Evolutionary conservation across 176 grass and related monocot species (phyloP), one percentile per base, ranked within the genome.

Genomic region (Carex myosuroides): DNA sequence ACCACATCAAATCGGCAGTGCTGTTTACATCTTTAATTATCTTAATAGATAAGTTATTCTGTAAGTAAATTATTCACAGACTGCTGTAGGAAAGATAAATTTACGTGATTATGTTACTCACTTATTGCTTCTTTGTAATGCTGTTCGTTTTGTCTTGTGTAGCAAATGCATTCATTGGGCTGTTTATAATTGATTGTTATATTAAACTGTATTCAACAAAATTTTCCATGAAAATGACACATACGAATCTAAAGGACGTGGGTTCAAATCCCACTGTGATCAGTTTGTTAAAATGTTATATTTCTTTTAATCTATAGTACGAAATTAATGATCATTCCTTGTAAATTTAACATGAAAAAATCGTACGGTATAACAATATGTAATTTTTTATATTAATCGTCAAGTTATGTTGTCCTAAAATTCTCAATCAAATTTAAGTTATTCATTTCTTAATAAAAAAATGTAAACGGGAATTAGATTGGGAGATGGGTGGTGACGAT

Each of bases 241-340:
- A n/a, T 77, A 57, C 92, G 94, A 90, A 97, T 97, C 94, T 97
- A 94, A 91, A 97, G 88, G 92, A 91, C 90, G 92, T 97, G 92
- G 94, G 92, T 97, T 97, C 90, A 82, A 97, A 87, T 97, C 94
- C 94, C 92, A 97, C 94, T 97, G 93, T 84, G 92, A 94, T 92
- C 92, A 84, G 58, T 74, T 86, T 83, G 12, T 66, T 18, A 1
- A 65, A 33, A 24, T 55, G 35, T 70, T 65, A 12, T 0, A 1
- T 70, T 82, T 69, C 65, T 81, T 35, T 35, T 35, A 35, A 35
- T 35, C 3, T 35, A 35, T 35, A 35, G 33, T 35, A 35, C 3
- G 33, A 35, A 35, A 35, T 35, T 35, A 35, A 35, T 35, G 2
- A 35, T 35, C 33, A 35, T 35, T 35, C 33, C 33, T 35, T 35